A percentile compares a stretch with the other conserved stretches of the same genome.
Evolutionary conservation across 352 stramenopile genomes (phyloP).

Genomic region (Phytophthora citricola): DNA sequence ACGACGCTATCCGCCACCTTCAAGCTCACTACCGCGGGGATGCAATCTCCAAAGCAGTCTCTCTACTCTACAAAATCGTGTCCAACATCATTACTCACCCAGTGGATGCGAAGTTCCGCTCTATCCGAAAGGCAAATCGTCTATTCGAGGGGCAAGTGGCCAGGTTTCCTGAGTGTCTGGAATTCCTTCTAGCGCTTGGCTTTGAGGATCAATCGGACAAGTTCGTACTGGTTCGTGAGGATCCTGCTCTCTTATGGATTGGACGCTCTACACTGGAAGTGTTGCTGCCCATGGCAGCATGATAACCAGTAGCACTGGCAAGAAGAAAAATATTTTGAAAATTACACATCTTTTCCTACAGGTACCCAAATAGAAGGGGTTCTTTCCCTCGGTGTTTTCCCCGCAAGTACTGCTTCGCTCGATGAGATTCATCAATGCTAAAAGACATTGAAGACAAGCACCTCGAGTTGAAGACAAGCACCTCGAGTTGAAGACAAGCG

Average conservation of each 20-base stretch:
- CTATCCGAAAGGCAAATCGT: slow-evolving; percentile 71
- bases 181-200: slow-evolving; percentile 66
- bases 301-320: too few species aligned
- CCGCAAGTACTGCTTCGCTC: too few species aligned
- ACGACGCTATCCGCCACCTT: slow-evolving; percentile 48
- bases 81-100: slow-evolving; percentile 78
- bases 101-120: slow-evolving; percentile 61
- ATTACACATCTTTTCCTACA: too few species aligned
- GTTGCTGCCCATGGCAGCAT: slow-evolving; percentile 28
- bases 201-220: slow-evolving; percentile 73
- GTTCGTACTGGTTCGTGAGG: slow-evolving; percentile 60
- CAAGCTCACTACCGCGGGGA: slow-evolving; percentile 41
- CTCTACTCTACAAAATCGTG: slow-evolving; percentile 72
- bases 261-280: slow-evolving; percentile 66
- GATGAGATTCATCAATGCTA: too few species aligned
- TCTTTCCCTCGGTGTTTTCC: too few species aligned
- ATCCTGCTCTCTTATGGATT: slow-evolving; percentile 76
- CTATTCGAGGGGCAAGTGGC: slow-evolving; percentile 62
- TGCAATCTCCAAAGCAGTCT: slow-evolving; percentile 41
- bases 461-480: too few species aligned
- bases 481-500: too few species aligned
- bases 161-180: slow-evolving; percentile 61
- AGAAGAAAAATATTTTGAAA: too few species aligned
- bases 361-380: too few species aligned
- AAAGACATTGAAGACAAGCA: too few species aligned